These are phyloP conservation scores for Hortiboletus campestris DNA, from an alignment of 768 basidiomycete genomes.

Conservation along the genomic window DNA sequence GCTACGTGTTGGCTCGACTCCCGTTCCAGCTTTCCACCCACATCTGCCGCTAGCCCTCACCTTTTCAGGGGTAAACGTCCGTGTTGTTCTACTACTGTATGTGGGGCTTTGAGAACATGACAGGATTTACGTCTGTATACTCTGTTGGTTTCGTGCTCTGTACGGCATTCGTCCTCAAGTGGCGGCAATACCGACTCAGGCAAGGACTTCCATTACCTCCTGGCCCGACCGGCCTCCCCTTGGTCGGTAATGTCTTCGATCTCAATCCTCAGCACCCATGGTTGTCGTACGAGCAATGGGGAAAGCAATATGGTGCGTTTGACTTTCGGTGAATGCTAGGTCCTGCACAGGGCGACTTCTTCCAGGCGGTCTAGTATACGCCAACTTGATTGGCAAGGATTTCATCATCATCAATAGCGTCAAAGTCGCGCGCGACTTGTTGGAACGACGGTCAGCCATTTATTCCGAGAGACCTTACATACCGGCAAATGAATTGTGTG, in stretches of 20 bases:
- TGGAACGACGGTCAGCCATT: constrained; percentile 26
- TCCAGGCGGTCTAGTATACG: constrained; percentile 26
- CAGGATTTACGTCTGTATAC: constrained; percentile 1
- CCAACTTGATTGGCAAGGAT: constrained; percentile 26
- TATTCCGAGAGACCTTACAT: constrained; percentile 30
- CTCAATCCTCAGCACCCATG: constrained; percentile 26
- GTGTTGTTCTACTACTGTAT: neutral
- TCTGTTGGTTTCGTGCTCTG: constrained; percentile 4
- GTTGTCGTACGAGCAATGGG: constrained; percentile 35
- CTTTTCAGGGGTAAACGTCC: neutral
- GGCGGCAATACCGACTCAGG: constrained; percentile 14
- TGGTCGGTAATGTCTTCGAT: constrained; percentile 25
- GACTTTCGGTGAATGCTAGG: neutral
- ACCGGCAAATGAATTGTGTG: constrained; percentile 21
- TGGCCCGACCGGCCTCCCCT: constrained; percentile 48
- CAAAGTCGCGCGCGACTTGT: constrained; percentile 21
- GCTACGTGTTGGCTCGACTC: too few species aligned
- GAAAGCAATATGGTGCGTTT: constrained; percentile 30
- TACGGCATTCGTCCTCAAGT: constrained; percentile 8
- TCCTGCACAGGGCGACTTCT: neutral
- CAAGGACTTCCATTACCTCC: constrained; percentile 39
- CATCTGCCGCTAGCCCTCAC: neutral
- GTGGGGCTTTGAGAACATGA: neutral
- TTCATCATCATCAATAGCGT: constrained; percentile 27
- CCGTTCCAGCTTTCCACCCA: too few species aligned